phyloP scores from a whole-genome alignment of 352 stramenopile species.

The Blastocystis sp. region DNA sequence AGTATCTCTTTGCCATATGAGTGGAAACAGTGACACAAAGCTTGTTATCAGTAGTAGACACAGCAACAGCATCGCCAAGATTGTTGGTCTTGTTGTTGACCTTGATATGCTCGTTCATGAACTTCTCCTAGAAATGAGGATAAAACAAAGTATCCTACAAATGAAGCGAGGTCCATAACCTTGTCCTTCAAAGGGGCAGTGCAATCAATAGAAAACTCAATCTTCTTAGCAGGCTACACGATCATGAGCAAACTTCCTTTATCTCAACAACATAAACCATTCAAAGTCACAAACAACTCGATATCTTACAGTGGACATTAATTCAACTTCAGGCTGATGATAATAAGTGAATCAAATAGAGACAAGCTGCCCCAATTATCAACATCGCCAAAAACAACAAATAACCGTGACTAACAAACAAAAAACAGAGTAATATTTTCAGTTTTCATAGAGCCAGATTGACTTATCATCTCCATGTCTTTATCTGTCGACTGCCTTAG shows the following conservation, averaged over 20 bases:
- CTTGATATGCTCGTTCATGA: slow-evolving; percentile 98
- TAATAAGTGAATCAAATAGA: neutral
- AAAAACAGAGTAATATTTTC: slow-evolving; percentile 42
- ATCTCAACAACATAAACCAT: neutral
- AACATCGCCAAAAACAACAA: neutral
- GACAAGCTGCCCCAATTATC: neutral
- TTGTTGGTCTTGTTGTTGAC: slow-evolving; percentile 93
- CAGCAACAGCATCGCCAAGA: slow-evolving; percentile 86
- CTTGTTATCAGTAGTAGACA: slow-evolving; percentile 91
- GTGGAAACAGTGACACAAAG: slow-evolving; percentile 87
- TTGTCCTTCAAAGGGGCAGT: slow-evolving; percentile 95
- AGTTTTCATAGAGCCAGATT: neutral
- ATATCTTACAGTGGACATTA: slow-evolving; percentile 43
- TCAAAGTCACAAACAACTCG: neutral
- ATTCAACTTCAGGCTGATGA: slow-evolving; percentile 40
- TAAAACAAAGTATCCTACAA: slow-evolving; percentile 67
- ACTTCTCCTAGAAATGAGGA: slow-evolving; percentile 79
- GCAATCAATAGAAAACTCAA: slow-evolving; percentile 87
- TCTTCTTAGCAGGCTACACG: slow-evolving; percentile 59
- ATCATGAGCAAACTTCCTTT: neutral
- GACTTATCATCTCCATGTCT: neutral
- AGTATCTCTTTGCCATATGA: slow-evolving; percentile 94
- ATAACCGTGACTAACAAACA: slow-evolving; percentile 49
- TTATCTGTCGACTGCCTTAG: slow-evolving; percentile 24
- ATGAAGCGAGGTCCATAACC: slow-evolving; percentile 93